Evolutionary conservation across 495 filamentous ascomycete species (phyloP).

Genomic region (Pseudevernia furfuracea): DNA sequence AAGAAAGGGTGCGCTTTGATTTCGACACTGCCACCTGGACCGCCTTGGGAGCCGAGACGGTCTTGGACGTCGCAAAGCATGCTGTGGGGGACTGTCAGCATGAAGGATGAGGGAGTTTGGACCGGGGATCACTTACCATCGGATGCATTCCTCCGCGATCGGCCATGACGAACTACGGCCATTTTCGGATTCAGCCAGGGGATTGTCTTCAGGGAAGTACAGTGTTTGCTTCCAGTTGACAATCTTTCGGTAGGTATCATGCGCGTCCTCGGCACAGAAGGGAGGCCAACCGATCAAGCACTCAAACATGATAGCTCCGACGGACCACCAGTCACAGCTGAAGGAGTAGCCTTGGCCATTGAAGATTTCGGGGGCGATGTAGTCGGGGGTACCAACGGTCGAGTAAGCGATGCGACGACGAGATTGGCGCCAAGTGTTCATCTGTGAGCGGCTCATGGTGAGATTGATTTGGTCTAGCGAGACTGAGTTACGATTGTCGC

Average conservation of each 20-base stretch:
- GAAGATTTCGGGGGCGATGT: slow-evolving; percentile 98
- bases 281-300: slow-evolving; percentile 98
- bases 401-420: slow-evolving; percentile 93
- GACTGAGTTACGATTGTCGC: slow-evolving; percentile 76
- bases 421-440: slow-evolving; percentile 98
- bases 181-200: slow-evolving; percentile 38
- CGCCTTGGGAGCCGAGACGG: slow-evolving; percentile 60
- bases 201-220: slow-evolving; percentile 93
- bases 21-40: slow-evolving; percentile 72
- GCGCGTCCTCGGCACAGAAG: slow-evolving; percentile 95
- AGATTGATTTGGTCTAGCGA: slow-evolving; percentile 93
- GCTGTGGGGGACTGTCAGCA: slow-evolving; percentile 42
- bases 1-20: slow-evolving; percentile 95
- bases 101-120: not conserved
- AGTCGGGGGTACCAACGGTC: slow-evolving; percentile 96
- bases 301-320: slow-evolving; percentile 99
- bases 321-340: slow-evolving; percentile 97
- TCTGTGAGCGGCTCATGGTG: slow-evolving; percentile 89
- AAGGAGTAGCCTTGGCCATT: slow-evolving; percentile 90
- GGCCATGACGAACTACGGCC: slow-evolving; percentile 35
- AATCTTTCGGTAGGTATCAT: slow-evolving; percentile 98
- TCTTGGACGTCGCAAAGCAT: slow-evolving; percentile 88
- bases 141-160: slow-evolving; percentile 80
- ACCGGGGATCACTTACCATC: slow-evolving; percentile 49
- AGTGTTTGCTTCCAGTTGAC: slow-evolving; percentile 94